Evolutionary conservation across 805 yeast species (phyloP).

Genomic region (Metschnikowia cubensis): DNA sequence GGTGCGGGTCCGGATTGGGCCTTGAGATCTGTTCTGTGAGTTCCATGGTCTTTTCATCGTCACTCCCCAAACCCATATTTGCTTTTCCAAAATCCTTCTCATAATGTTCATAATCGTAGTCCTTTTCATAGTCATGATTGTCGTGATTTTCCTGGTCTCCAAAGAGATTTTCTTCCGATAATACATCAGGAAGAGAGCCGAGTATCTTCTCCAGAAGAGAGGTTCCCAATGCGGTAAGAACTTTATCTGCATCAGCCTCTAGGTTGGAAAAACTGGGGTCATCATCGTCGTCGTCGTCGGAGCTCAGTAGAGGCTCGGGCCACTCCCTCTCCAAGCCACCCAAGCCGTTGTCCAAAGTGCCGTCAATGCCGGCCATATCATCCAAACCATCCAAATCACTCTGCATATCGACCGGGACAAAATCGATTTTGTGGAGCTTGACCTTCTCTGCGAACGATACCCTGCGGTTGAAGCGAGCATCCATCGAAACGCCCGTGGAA

Average conservation of each 20-base stretch:
- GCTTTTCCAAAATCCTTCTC: background rate
- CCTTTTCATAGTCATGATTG: too few species aligned
- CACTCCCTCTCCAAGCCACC: background rate
- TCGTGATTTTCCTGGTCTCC: too few species aligned
- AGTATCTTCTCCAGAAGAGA: constrained; percentile 6
- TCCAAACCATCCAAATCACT: too few species aligned
- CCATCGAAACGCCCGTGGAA: background rate
- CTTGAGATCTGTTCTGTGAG: constrained; percentile 20
- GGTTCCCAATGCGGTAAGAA: constrained; percentile 7
- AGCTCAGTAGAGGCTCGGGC: constrained; percentile 5
- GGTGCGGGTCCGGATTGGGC: background rate
- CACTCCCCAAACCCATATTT: background rate
- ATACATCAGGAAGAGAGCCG: constrained; percentile 5
- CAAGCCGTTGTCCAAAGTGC: background rate
- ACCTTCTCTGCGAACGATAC: constrained; percentile 79
- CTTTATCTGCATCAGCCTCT: constrained; percentile 20
- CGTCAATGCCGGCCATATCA: too few species aligned
- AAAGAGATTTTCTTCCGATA: background rate
- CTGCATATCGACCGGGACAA: constrained; percentile 21
- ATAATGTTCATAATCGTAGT: too few species aligned
- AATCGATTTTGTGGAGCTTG: constrained; percentile 55
- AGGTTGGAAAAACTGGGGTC: constrained; percentile 15
- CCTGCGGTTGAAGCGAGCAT: constrained; percentile 36
- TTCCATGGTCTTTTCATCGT: constrained; percentile 29
- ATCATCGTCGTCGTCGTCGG: constrained; percentile 5